Evolutionary conservation across 306 rosid genomes (phyloP).

Genomic region (Vigna radiata): DNA sequence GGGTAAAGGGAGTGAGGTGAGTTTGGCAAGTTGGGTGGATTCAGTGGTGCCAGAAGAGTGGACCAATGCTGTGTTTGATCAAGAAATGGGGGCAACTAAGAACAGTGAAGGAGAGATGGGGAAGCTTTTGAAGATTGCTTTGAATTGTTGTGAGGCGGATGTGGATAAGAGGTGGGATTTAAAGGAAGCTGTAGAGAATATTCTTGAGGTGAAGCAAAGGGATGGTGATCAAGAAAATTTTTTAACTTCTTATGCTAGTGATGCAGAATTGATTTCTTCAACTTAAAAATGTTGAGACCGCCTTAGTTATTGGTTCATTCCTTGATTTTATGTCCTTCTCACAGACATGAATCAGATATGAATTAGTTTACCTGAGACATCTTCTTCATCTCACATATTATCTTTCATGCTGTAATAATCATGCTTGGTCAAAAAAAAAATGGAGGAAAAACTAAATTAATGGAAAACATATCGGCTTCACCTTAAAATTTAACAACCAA

Average conservation of each 20-base stretch:
- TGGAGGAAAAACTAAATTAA: not conserved
- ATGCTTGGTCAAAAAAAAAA: not conserved
- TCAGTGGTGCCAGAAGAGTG: slow-evolving; percentile 63
- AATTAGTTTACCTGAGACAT: slow-evolving; percentile 4
- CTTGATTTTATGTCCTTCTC: slow-evolving; percentile 21
- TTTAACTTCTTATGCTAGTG: slow-evolving; percentile 48
- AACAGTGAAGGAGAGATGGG: slow-evolving; percentile 60
- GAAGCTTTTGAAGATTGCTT: slow-evolving; percentile 72
- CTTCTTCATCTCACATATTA: not conserved
- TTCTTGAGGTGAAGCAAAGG: slow-evolving; percentile 67
- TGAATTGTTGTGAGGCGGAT: slow-evolving; percentile 72
- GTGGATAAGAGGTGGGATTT: slow-evolving; percentile 74
- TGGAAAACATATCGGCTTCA: slow-evolving; percentile 7
- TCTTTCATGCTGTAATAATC: not conserved
- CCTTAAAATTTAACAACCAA: not conserved
- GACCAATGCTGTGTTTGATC: slow-evolving; percentile 66
- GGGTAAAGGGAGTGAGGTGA: slow-evolving; percentile 66
- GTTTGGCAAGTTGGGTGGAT: slow-evolving; percentile 65
- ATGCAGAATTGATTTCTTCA: slow-evolving; percentile 50
- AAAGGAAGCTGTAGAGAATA: slow-evolving; percentile 69
- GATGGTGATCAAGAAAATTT: slow-evolving; percentile 32
- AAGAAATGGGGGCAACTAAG: slow-evolving; percentile 53
- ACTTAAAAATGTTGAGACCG: slow-evolving; percentile 23
- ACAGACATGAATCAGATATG: slow-evolving; percentile 1
- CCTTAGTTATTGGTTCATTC: slow-evolving; percentile 4